Base-by-base conservation (phyloP, 305 asterid genomes). In the Rubia peregrina region DNA sequence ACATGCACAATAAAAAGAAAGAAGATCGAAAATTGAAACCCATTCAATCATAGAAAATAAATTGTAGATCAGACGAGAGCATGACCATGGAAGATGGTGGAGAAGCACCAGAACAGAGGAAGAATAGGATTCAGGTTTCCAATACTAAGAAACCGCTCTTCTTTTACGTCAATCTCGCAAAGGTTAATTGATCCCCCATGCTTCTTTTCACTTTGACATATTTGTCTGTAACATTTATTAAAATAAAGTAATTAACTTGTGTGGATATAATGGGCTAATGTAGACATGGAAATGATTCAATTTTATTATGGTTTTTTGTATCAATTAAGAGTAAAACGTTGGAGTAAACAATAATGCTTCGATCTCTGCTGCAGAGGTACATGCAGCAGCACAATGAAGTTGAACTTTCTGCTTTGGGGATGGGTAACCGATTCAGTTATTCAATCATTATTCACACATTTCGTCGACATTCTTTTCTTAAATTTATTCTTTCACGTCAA, bases 371-470 rank as follows among this genome's bases (percentile, higher is more conserved):
- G 75, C 88, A 91, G 97, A 86, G 90, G 85, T 91, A 89, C 82
- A 84, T 91, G 61, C 95, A 91, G 77, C 95, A 89, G 76, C 92
- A 91, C 71, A 78, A 78, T 69, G 97, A 89, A 83, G 92, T 90
- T 76, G 94, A 89, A 77, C 96, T 90, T 73, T 90, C 97, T 24
- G 97, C 97, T 64, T 77, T 90, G 85, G 96, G 97, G 73, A 89
- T 89, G 96, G 97, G 97, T 91, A 89, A 86, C 19, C 36, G 2
- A 46, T 57, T 14, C 59, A 49, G 59, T 36, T 5, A 10, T 22
- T 51, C 49, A 9, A 16, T 68, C 38, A 16, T 51, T 21, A 17
- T 33, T 21, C 49, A 69, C 60, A 41, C 68, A 24, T 16, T 43
- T 55, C 42, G 48, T 56, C 30, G 59, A 48, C 55, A 48, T 6